Base-by-base conservation (phyloP, 2,329 filamentous ascomycete species). In the Claviceps sp. region DNA sequence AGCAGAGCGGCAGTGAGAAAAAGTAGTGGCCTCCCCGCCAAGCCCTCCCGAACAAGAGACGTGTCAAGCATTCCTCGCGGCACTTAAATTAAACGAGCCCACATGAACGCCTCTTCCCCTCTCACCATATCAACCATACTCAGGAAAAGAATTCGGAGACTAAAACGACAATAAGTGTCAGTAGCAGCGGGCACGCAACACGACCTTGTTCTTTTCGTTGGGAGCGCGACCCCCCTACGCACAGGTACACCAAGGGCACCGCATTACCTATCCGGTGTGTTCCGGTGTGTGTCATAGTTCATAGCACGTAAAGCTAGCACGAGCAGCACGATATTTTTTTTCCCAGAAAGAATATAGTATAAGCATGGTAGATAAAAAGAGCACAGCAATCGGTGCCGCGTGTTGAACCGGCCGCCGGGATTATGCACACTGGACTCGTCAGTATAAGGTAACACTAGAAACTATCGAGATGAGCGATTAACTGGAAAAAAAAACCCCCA, bases 1-100 rank as follows among this genome's bases (percentile, higher is more conserved):
- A 70, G 73, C 70, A 66, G 60, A 63, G 66, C 59, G 67, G 71
- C 67, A 75, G 73, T 74, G 76, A 77, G 75, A 73, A 76, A 76
- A 75, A 65, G 59, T 60, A 56, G 56, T 59, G 61, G 45, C 59
- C 54, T 52, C 56, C 54, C 53, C 48, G 49, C 53, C 43, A 47
- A 47, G 47, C 13, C 41, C 4, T 43, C 18, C 18, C 41, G 13
- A 20, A 22, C 16, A 34, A 51, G 48, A 18, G 41, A 20, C 46
- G 36, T 42, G 30, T 34, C 3, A 34, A 34, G 30, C 30, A 34
- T 34, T 11, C 3, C 30, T 11, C 30, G 22, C 40, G 24, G 9
- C 41, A n/a, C 40, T 18, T 5, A n/a, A 22, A 18, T 18, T 24
- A n/a, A 26, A 11, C 20, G 9, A 26, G 41, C 41, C 18, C 41